Base-by-base conservation (phyloP, 2,329 filamentous ascomycete genomes). In the Fusarium sp. region DNA sequence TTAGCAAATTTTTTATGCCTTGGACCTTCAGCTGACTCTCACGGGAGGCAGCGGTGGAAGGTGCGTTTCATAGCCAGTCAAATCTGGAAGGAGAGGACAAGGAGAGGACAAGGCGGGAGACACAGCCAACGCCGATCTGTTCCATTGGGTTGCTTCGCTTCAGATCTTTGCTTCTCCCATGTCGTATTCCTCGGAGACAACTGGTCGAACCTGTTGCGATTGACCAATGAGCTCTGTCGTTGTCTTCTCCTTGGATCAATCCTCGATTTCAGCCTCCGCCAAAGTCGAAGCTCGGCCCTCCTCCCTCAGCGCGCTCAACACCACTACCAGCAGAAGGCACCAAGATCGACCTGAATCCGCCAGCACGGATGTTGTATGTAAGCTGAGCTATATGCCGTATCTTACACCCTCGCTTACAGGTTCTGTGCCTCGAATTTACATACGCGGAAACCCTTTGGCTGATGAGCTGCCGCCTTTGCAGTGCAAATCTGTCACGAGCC, bases 31-130 rank as follows among this genome's bases (percentile, higher is more conserved):
- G 20, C 42, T 73, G 44, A 67, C n/a, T 70, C 53, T 67, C 70
- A 42, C 35, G 29, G 22, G 29, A 57, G 35, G 55, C 62, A 60
- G 57, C 53, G 42, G 44, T 49, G 66, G 36, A 67, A 73, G 64
- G 56, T 63, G 53, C 62, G 75, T 77, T 77, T 77, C 67, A 74
- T 69, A n/a, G 61, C 57, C 56, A 69, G 63, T 69, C 74, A 60
- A 72, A 71, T 71, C 56, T 51, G 69, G 63, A 63, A 67, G 58
- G 62, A 69, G 60, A 74, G 57, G 56, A 22, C 38, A 73, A 58
- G 31, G 29, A 69, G 60, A 74, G 57, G 56, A 22, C 38, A 73
- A 58, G 31, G 29, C 31, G 49, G 60, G 51, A 63, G 60, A 57
- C 51, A 55, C 67, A 46, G 69, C 61, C 55, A 46, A 53, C 64